phyloP scores from a whole-genome alignment of 2,329 filamentous ascomycete species.

The Penicillium thymicola region DNA sequence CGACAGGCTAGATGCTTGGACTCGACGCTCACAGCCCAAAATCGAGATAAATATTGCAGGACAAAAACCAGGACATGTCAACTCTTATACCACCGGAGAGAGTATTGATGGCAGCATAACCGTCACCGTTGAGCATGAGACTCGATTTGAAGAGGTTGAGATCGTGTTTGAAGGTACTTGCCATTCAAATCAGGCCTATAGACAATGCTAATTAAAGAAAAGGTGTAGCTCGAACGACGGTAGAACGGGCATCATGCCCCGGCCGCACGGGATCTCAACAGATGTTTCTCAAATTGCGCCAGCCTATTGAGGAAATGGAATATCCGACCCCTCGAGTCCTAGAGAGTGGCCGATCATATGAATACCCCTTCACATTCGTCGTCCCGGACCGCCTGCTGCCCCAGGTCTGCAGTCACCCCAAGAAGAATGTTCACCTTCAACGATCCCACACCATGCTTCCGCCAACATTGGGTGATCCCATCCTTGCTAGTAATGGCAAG shows the following conservation, averaged over 20 bases:
- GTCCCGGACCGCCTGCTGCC: constrained; percentile 60
- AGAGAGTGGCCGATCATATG: constrained; percentile 54
- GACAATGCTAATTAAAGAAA: not conserved
- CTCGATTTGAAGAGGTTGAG: constrained; percentile 56
- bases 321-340: constrained; percentile 56
- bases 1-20: constrained; percentile 27
- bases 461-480: constrained; percentile 59
- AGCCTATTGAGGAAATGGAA: constrained; percentile 54
- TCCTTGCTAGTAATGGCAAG: constrained; percentile 50
- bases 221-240: constrained; percentile 52
- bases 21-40: constrained; percentile 29
- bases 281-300: constrained; percentile 59
- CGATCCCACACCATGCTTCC: constrained; percentile 58
- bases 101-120: constrained; percentile 53
- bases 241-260: constrained; percentile 55
- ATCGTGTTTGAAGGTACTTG: constrained; percentile 55
- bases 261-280: constrained; percentile 56
- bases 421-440: constrained; percentile 51
- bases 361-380: constrained; percentile 62
- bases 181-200: not conserved
- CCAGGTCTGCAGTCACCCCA: constrained; percentile 55
- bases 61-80: constrained; percentile 39
- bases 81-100: constrained; percentile 57
- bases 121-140: constrained; percentile 52
- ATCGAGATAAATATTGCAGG: constrained; percentile 30